Evolutionary conservation across 495 filamentous ascomycete species (phyloP).

Genomic region (Lasiosphaeria ovina): DNA sequence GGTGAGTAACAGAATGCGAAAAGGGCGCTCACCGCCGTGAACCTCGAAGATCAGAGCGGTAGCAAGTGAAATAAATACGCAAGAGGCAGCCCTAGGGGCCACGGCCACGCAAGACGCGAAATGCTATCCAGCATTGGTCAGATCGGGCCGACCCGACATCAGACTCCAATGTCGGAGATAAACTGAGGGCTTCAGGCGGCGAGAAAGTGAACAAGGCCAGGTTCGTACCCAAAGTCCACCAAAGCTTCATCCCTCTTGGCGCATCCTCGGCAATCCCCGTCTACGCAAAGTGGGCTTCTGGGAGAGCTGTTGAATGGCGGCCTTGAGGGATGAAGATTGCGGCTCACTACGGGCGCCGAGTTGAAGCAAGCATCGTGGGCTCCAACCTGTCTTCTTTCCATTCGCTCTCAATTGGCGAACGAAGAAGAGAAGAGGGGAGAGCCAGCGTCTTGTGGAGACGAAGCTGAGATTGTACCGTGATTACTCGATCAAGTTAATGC

Average conservation of each 20-base stretch:
- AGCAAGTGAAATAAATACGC: conserved; percentile 28
- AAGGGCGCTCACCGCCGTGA: conserved; percentile 10
- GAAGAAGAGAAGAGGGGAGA: conserved; percentile 29
- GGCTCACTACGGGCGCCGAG: conserved; percentile 87
- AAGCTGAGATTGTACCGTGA: conserved; percentile 90
- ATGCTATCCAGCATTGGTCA: neutral
- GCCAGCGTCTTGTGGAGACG: conserved; percentile 41
- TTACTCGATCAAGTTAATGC: conserved; percentile 94
- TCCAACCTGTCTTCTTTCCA: conserved; percentile 44
- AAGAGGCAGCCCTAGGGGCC: neutral
- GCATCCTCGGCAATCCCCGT: neutral
- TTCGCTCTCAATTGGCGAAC: neutral
- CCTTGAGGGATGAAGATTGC: conserved; percentile 36
- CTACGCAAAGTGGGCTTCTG: neutral
- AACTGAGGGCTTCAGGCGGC: neutral
- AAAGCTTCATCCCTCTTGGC: conserved; percentile 16
- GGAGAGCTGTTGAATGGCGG: neutral
- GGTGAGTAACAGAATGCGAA: conserved; percentile 60
- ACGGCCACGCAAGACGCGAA: neutral
- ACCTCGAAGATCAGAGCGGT: conserved; percentile 40
- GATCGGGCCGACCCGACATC: neutral
- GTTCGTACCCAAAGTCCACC: conserved; percentile 34
- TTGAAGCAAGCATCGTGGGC: conserved; percentile 44
- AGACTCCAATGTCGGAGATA: neutral
- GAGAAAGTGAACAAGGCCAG: conserved; percentile 9